Conservation (phyloP, 2,329 filamentous ascomycete species). For the Xylaria multiplex region DNA sequence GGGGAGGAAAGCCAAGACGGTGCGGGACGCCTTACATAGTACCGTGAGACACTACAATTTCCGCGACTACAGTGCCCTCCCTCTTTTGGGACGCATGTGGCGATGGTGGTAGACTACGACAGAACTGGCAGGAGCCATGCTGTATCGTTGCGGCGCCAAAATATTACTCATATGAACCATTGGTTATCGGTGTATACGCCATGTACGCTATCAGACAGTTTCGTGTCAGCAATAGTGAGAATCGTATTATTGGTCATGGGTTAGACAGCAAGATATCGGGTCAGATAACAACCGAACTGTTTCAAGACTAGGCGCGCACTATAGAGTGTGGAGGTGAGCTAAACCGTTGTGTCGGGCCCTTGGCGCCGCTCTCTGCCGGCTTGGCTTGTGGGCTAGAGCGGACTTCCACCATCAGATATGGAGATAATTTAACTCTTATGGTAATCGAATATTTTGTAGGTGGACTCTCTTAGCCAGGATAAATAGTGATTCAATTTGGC, state of each 20-base stretch:
- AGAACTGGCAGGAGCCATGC: constrained; percentile 13
- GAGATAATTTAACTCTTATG: no score
- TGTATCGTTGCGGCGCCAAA: not conserved
- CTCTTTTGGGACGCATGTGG: not conserved
- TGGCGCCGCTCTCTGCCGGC: not conserved
- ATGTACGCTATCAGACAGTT: no score
- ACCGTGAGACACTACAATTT: no score
- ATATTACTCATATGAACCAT: not conserved
- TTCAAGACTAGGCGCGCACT: not conserved
- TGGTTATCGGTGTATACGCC: not conserved
- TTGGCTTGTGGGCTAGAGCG: not conserved
- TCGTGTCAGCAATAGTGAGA: not conserved
- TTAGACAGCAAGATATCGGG: not conserved
- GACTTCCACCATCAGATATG: no score
- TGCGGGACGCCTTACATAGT: constrained; percentile 13
- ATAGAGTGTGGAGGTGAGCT: not conserved
- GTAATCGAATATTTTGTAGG: no score
- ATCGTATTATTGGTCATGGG: not conserved
- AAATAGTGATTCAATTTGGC: no score
- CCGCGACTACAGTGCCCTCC: not conserved
- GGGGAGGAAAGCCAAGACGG: constrained; percentile 3
- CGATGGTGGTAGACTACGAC: constrained; percentile 8
- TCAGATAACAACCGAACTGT: not conserved
- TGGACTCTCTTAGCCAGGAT: no score
- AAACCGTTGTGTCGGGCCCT: constrained; percentile 2